Percentiles rank a stretch among this genome's conserved stretches.
phyloP scores from a whole-genome alignment of 139 green algal genomes.

The Pycnococcus provasolii region DNA sequence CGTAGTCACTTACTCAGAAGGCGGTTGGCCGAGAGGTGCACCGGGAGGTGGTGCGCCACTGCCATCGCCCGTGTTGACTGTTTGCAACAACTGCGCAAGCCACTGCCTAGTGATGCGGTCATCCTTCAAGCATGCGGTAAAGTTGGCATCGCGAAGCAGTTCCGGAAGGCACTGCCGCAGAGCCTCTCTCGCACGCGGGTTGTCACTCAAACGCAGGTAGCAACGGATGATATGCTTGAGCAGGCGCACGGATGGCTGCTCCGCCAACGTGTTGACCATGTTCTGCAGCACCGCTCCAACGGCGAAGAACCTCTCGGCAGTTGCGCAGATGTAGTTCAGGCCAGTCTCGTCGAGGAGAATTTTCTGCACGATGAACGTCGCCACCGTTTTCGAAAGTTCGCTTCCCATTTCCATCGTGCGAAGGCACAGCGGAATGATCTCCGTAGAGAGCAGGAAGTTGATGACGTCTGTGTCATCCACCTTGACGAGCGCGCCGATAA shows the following conservation, averaged over 20 bases:
- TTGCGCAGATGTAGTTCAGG: conserved; percentile 94
- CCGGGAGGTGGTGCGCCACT: too few relatives aligned
- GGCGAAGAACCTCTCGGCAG: conserved; percentile 95
- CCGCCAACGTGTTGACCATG: conserved; percentile 69
- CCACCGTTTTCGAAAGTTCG: conserved; percentile 95
- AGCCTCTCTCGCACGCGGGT: conserved; percentile 77
- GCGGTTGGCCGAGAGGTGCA: too few relatives aligned
- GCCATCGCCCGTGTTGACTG: too few relatives aligned
- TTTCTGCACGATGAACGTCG: conserved; percentile 99
- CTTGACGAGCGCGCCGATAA: conserved; percentile 97
- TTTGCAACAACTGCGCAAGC: conserved; percentile 75
- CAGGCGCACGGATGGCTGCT: conserved; percentile 80
- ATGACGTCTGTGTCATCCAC: conserved; percentile 98
- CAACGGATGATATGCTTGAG: conserved; percentile 99
- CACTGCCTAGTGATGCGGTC: conserved; percentile 79
- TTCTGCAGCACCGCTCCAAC: conserved; percentile 80
- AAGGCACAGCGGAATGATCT: conserved; percentile 98
- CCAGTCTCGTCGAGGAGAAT: conserved; percentile 92
- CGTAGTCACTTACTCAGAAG: too few relatives aligned
- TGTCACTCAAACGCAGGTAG: conserved; percentile 88
- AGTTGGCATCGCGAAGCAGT: conserved; percentile 71
- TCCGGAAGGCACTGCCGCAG: conserved; percentile 85
- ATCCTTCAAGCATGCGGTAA: conserved; percentile 86
- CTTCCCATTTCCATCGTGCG: conserved; percentile 97
- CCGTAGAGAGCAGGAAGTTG: conserved; percentile 97